Evolutionary conservation across 2,329 filamentous ascomycete species (phyloP).

Genomic region (Phaeosphaeriaceae sp.): DNA sequence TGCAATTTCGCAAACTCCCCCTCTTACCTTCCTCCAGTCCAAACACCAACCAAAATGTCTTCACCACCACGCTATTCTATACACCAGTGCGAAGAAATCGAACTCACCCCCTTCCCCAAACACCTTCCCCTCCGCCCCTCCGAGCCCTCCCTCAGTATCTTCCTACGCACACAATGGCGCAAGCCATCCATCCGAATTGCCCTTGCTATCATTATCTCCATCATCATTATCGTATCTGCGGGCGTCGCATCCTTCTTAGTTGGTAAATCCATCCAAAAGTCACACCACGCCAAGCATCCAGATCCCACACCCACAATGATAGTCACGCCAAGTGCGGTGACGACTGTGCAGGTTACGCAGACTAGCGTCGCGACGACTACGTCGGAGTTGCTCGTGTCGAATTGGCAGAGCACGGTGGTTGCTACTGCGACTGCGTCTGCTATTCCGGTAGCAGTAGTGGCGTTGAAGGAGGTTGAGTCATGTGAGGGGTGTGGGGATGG

Average conservation of each 20-base stretch:
- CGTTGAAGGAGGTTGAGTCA: background rate
- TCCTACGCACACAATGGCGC: background rate
- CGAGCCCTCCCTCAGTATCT: background rate
- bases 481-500: background rate
- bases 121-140: background rate
- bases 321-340: background rate
- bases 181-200: background rate
- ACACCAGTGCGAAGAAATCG: background rate
- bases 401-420: background rate
- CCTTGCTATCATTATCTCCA: background rate
- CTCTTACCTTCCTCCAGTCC: background rate
- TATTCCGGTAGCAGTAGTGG: background rate
- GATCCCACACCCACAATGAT: background rate
- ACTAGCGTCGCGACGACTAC: background rate
- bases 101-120: constrained; percentile 1
- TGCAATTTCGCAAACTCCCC: background rate
- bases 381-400: background rate
- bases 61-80: background rate
- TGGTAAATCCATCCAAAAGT: background rate
- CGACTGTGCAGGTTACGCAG: background rate
- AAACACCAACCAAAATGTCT: background rate
- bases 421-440: background rate
- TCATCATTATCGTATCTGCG: background rate
- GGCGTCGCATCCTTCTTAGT: background rate
- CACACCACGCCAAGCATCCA: background rate